phyloP scores from a whole-genome alignment of 495 filamentous ascomycete species.

The Friedmanniomyces simplex region DNA sequence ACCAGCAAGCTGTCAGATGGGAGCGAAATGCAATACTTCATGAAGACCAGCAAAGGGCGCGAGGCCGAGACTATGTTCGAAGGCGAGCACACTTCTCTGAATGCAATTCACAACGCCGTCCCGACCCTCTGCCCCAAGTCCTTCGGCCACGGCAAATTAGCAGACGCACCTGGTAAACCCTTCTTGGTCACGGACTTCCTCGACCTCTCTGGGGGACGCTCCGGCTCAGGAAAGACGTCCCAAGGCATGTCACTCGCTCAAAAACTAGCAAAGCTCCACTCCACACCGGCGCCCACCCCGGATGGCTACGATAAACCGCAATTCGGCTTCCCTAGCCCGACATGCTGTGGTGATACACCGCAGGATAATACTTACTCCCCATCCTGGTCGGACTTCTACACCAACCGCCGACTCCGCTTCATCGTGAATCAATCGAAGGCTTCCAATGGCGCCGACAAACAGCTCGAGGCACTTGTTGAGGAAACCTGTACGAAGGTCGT shows the following conservation, averaged over 20 bases:
- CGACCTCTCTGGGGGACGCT: slow-evolving; percentile 42
- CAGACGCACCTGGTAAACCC: slow-evolving; percentile 38
- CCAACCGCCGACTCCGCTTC: slow-evolving; percentile 56
- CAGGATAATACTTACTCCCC: slow-evolving; percentile 62
- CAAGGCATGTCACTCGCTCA: slow-evolving; percentile 47
- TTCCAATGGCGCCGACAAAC: slow-evolving; percentile 53
- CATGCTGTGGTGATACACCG: slow-evolving; percentile 73
- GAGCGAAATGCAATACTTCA: slow-evolving; percentile 56
- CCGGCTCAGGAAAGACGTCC: slow-evolving; percentile 15
- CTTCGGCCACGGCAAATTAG: slow-evolving; percentile 56
- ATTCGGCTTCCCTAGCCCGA: slow-evolving; percentile 77
- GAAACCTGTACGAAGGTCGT: slow-evolving; percentile 52
- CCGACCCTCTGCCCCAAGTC: slow-evolving; percentile 66
- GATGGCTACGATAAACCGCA: slow-evolving; percentile 44
- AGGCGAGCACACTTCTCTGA: slow-evolving; percentile 72
- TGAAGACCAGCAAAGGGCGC: slow-evolving; percentile 62
- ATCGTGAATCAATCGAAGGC: slow-evolving; percentile 48
- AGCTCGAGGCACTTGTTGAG: slow-evolving; percentile 52
- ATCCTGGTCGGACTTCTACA: slow-evolving; percentile 78
- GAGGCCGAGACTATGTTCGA: slow-evolving; percentile 68
- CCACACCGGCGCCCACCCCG: slow-evolving; percentile 58
- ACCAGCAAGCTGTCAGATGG: slow-evolving; percentile 42
- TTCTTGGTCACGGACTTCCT: slow-evolving; percentile 82
- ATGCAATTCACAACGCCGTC: slow-evolving; percentile 60
- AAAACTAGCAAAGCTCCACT: slow-evolving; percentile 72